Evolutionary conservation across 345 rosid species (phyloP).

Genomic region (Theobroma cacao): DNA sequence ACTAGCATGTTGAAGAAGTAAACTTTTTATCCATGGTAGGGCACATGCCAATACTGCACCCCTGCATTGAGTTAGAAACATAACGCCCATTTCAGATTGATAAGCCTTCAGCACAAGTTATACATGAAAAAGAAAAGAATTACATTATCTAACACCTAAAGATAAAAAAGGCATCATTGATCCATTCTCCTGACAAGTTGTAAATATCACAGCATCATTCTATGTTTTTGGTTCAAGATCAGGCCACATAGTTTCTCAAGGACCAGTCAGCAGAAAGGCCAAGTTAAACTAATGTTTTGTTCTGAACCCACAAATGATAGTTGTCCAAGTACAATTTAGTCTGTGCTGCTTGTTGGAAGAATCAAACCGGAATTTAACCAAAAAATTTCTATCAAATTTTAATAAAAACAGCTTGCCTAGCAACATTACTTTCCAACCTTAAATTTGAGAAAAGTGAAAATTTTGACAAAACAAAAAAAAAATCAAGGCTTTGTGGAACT

Average conservation of each 20-base stretch:
- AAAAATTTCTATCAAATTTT: background rate
- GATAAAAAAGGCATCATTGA: background rate
- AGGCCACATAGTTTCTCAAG: background rate
- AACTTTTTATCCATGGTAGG: conserved; percentile 84
- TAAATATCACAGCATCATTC: too few relatives aligned
- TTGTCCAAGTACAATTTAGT: background rate
- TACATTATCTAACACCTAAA: background rate
- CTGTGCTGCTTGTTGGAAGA: background rate
- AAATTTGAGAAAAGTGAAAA: background rate
- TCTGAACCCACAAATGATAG: background rate
- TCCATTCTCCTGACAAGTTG: too few relatives aligned
- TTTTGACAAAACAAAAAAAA: background rate
- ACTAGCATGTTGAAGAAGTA: conserved; percentile 82
- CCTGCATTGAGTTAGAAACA: conserved; percentile 35
- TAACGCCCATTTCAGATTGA: background rate
- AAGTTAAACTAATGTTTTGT: background rate
- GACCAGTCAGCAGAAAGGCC: background rate
- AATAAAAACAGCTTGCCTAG: background rate
- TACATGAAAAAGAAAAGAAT: background rate
- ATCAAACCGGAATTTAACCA: background rate
- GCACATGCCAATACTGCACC: conserved; percentile 87
- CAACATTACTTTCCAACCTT: background rate
- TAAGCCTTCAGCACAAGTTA: background rate
- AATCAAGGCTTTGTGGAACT: background rate
- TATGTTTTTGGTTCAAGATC: background rate